Conservation (phyloP, 495 filamentous ascomycete genomes). For the Aspergillus hancockii region DNA sequence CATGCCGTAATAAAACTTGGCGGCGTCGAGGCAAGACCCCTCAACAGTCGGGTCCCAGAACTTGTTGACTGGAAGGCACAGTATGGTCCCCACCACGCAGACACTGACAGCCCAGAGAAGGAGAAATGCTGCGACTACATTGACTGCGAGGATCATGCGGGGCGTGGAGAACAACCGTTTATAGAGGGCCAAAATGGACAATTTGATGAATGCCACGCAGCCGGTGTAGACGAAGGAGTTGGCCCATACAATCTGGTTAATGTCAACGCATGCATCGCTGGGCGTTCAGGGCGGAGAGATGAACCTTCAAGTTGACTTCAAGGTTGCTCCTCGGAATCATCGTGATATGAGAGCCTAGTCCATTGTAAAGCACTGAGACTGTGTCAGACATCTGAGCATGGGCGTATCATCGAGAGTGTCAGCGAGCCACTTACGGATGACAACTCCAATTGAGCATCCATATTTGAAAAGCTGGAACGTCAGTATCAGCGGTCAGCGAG, state of each 20-base stretch:
- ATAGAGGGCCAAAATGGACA: slow-evolving; percentile 46
- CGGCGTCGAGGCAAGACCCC: slow-evolving; percentile 34
- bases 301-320: slow-evolving; percentile 30
- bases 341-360: slow-evolving; percentile 36
- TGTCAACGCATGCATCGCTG: not conserved
- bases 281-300: slow-evolving; percentile 3
- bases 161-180: slow-evolving; percentile 36
- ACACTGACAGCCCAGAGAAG: slow-evolving; percentile 34
- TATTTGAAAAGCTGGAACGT: slow-evolving; percentile 35
- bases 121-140: slow-evolving; percentile 28
- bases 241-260: slow-evolving; percentile 21
- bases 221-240: slow-evolving; percentile 36
- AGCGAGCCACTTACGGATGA: slow-evolving; percentile 26
- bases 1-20: slow-evolving; percentile 35
- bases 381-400: not conserved
- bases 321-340: slow-evolving; percentile 33
- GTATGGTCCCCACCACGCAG: slow-evolving; percentile 32
- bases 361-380: slow-evolving; percentile 31
- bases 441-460: slow-evolving; percentile 33
- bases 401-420: not conserved
- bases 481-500: not conserved
- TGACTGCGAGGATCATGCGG: slow-evolving; percentile 28
- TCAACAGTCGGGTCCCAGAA: slow-evolving; percentile 28
- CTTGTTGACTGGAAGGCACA: slow-evolving; percentile 37
- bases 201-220: slow-evolving; percentile 37